Evolutionary conservation across 768 basidiomycete genomes (phyloP).

Genomic region (Xerocomellus dryophilus): DNA sequence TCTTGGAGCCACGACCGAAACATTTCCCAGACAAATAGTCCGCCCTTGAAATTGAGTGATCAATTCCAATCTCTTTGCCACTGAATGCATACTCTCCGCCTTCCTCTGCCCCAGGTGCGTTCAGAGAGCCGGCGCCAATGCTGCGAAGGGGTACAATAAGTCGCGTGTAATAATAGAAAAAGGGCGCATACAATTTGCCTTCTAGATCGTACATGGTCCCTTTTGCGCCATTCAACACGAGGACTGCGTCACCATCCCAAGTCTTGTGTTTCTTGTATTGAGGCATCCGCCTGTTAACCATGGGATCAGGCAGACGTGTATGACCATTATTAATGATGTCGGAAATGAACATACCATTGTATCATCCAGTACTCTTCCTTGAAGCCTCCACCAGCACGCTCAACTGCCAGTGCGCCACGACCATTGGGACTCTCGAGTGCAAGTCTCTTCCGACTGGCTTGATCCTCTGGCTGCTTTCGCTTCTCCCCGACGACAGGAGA

Average conservation of each 20-base stretch:
- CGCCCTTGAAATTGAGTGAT: conserved; percentile 48
- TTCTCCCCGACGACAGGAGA: conserved; percentile 27
- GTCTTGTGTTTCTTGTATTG: conserved; percentile 85
- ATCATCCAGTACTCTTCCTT: conserved; percentile 66
- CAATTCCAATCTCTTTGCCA: conserved; percentile 64
- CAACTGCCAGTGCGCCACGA: neutral
- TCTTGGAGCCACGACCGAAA: conserved; percentile 44
- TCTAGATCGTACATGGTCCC: conserved; percentile 59
- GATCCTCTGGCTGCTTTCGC: conserved; percentile 27
- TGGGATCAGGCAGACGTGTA: neutral
- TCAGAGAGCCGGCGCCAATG: conserved; percentile 49
- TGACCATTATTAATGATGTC: neutral
- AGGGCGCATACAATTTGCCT: conserved; percentile 55
- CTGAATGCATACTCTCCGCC: conserved; percentile 42
- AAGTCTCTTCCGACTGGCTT: conserved; percentile 26
- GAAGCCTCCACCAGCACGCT: conserved; percentile 10
- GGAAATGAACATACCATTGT: conserved; percentile 53
- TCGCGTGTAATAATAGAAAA: neutral
- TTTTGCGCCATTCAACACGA: conserved; percentile 47
- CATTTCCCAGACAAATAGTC: conserved; percentile 67
- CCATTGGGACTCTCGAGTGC: conserved; percentile 24
- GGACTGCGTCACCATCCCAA: conserved; percentile 82
- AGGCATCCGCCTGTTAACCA: conserved; percentile 51
- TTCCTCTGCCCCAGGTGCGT: conserved; percentile 35
- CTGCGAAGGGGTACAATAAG: conserved; percentile 32